These are phyloP conservation scores for Gentiana straminea DNA, from an alignment of 257 asterid genomes.

Conservation along the genomic window DNA sequence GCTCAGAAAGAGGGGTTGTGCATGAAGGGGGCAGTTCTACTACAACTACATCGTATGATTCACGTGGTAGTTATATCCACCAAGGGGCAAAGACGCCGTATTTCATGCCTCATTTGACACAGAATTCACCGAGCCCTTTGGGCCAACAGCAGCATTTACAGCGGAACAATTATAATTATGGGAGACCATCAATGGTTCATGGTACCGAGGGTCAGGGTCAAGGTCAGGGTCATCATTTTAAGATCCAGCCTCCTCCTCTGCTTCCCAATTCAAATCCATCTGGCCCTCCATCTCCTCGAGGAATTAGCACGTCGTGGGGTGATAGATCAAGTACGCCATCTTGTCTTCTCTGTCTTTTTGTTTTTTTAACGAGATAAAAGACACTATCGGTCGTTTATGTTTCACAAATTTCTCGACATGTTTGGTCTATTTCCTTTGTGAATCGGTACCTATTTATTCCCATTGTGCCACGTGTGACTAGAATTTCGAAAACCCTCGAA, in stretches of 20 bases:
- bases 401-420: too few species aligned
- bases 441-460: too few species aligned
- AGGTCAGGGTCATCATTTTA: conserved; percentile 21
- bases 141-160: conserved; percentile 54
- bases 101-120: conserved; percentile 45
- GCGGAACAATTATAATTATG: conserved; percentile 27
- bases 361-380: not conserved
- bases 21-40: conserved; percentile 44
- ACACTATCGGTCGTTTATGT: too few species aligned
- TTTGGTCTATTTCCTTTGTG: too few species aligned
- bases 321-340: conserved; percentile 10
- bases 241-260: conserved; percentile 35
- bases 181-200: conserved; percentile 49
- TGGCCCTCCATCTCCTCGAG: conserved; percentile 38
- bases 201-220: conserved; percentile 32
- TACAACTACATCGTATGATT: conserved; percentile 38
- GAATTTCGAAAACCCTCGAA: too few species aligned
- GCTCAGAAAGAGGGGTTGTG: conserved; percentile 45
- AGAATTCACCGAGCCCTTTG: conserved; percentile 58
- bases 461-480: too few species aligned
- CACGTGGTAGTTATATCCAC: conserved; percentile 33
- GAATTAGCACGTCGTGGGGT: conserved; percentile 41
- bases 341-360: not conserved
- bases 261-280: conserved; percentile 29
- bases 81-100: conserved; percentile 38